phyloP scores from a whole-genome alignment of 345 rosid species.

The Stellera chamaejasme region DNA sequence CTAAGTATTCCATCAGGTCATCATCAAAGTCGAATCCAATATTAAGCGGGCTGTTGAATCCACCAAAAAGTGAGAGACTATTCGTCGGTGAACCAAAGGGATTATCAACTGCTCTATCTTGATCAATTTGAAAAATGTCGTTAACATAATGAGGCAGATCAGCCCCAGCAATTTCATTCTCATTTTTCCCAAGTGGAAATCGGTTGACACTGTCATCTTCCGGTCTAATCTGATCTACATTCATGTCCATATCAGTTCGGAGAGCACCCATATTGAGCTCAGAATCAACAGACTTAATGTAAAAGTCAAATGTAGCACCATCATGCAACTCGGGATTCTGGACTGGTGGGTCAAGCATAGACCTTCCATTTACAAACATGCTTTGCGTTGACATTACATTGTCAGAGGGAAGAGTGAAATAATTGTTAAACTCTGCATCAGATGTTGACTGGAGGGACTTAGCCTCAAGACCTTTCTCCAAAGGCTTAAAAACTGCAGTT shows the following conservation, averaged over 20 bases:
- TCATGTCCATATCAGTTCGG: conserved; percentile 33
- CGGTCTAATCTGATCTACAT: conserved; percentile 23
- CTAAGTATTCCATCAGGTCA: conserved; percentile 26
- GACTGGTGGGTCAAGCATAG: conserved; percentile 36
- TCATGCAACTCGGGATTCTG: conserved; percentile 39
- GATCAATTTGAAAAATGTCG: conserved; percentile 43
- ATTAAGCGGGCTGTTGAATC: conserved; percentile 19
- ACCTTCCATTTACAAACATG: conserved; percentile 49
- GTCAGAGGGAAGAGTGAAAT: conserved; percentile 36
- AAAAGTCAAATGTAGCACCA: conserved; percentile 35
- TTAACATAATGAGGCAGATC: conserved; percentile 30
- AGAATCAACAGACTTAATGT: conserved; percentile 37
- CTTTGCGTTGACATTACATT: conserved; percentile 29
- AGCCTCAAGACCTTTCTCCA: conserved; percentile 34
- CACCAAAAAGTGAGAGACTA: conserved; percentile 39
- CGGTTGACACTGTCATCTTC: conserved; percentile 29
- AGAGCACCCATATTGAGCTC: conserved; percentile 32
- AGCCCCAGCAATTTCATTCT: conserved; percentile 27
- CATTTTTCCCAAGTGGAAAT: conserved; percentile 28
- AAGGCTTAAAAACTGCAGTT: conserved; percentile 20
- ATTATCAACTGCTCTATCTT: conserved; percentile 48
- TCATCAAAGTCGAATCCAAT: conserved; percentile 24
- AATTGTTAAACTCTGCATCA: conserved; percentile 26
- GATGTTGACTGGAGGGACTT: conserved; percentile 23
- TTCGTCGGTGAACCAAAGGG: conserved; percentile 46